Base-by-base conservation (phyloP, 371 early-diverging fungal genomes). In the Mucor indicus region DNA sequence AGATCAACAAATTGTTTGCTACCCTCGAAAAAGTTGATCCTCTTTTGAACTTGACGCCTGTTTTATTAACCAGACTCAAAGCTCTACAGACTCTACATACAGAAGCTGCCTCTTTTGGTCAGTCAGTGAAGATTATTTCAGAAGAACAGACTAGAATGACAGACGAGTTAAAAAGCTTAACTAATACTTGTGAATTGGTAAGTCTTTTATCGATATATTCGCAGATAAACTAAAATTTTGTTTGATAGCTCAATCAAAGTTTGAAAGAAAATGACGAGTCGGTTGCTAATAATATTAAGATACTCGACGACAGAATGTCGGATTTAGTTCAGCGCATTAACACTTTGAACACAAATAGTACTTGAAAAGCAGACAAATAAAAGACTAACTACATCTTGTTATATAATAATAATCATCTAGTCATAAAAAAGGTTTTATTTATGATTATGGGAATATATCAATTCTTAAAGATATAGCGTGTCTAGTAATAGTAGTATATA, bases 41-140 rank as follows among this genome's bases (percentile, higher is more conserved):
- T 1, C 63, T 94, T 35, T 72, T 89, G 30, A 80, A 84, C 15
- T 58, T 91, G 46, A 83, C 92, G 0, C 94, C 93, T 12, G 86
- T 87, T 5, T 72, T 93, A 25, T 75, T 93, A 15, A 71, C 85
- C 5, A 84, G 96, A 42, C 70, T 95, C 47, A 89, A 87, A 50
- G 83, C 86, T 1, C 69, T 96, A 38, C 84, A 90, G 53, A 64
- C 69, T 6, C 66, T 94, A 48, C 96, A 96, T 57, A 74, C 80
- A 1, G 92, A 93, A 52, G 92, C 93, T 2, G 78, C 90, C 6
- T 80, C 84, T 29, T 89, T 90, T 55, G 79, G 86, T 7, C 86
- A 87, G 12, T 82, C 86, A 10, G 71, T 93, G 36, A 80, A 81
- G 47, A 75, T 81, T 60, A 73, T 93, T 48, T 80, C 81, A 7